phyloP scores from a whole-genome alignment of 1,284 basidiomycete genomes.

The Agaricales sp. region DNA sequence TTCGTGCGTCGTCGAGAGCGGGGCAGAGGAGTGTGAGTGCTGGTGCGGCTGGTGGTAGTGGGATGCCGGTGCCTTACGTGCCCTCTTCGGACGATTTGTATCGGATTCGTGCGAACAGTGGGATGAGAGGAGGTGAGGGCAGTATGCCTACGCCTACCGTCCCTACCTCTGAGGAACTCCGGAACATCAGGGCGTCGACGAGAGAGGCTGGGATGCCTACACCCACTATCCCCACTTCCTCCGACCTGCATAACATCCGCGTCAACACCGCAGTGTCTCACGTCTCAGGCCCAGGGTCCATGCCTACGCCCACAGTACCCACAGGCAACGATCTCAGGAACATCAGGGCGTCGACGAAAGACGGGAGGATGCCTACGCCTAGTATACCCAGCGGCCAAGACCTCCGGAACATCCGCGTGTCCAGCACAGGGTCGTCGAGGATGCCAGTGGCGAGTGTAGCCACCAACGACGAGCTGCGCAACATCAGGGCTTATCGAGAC shows the following conservation, averaged over 20 bases:
- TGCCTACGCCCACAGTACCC: not conserved
- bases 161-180: not conserved
- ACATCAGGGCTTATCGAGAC: not conserved
- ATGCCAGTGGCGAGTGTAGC: not conserved
- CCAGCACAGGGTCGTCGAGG: not conserved
- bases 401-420: not conserved
- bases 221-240: not conserved
- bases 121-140: not conserved
- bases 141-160: not conserved
- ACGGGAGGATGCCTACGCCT: not conserved
- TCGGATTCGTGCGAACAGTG: not conserved
- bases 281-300: no score
- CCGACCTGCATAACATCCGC: not conserved
- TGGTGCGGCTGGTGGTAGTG: not conserved
- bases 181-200: not conserved
- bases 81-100: not conserved
- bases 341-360: not conserved
- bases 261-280: not conserved
- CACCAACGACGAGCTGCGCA: not conserved
- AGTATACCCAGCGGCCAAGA: not conserved
- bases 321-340: not conserved
- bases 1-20: not conserved
- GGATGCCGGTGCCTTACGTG: not conserved
- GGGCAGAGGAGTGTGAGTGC: not conserved
- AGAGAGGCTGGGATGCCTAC: not conserved